Base-by-base conservation (phyloP, 345 rosid genomes). In the Noccaea bulbosa region DNA sequence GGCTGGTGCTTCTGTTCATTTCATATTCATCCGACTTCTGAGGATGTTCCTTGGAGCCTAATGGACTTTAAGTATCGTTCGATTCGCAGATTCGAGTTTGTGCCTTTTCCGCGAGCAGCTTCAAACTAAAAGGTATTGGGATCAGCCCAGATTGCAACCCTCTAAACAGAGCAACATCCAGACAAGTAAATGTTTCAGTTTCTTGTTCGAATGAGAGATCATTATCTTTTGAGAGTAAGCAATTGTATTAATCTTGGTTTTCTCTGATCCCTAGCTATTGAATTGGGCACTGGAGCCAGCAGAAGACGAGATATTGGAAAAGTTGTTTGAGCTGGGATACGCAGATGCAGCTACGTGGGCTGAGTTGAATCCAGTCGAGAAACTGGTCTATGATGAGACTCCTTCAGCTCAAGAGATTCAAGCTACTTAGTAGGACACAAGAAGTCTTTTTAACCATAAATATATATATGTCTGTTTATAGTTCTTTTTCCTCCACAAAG, bases 271-370 rank as follows among this genome's bases (percentile, higher is more conserved):
- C 2, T 51, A 94, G 99, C 86, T 94, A 77, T 77, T 94, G 77
- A 89, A 81, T 45, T 94, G 96, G 99, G 95, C 99, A 37, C 76
- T 94, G 51, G 93, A 88, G 85, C 99, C 98, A 50, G 96, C 98
- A 50, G 88, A 68, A 66, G 97, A 91, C 77, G 72, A 68, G 5
- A 60, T 91, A 38, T 87, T 94, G 33, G 97, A 89, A 59, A 62
- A 67, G 50, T 85, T 94, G 56, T 94, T 91, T 67, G 90, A 94
- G 80, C 71, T 81, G 0, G 99, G 99, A 58, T 89, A 88, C 63
- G 65, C 72, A 9, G 96, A 94, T 73, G 98, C 96, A n/a, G 88
- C 84, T 0, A 85, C 70, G 16, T 94, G 98, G 98, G 90, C 90
- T 8, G 79, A 76, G 71, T 46, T 72, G 52, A 94, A 91, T 79